A percentile compares a stretch with the other conserved stretches of the same genome.
These are phyloP conservation scores for Jatropha multifida DNA, from an alignment of 441 rosid species.

Conservation along the genomic window DNA sequence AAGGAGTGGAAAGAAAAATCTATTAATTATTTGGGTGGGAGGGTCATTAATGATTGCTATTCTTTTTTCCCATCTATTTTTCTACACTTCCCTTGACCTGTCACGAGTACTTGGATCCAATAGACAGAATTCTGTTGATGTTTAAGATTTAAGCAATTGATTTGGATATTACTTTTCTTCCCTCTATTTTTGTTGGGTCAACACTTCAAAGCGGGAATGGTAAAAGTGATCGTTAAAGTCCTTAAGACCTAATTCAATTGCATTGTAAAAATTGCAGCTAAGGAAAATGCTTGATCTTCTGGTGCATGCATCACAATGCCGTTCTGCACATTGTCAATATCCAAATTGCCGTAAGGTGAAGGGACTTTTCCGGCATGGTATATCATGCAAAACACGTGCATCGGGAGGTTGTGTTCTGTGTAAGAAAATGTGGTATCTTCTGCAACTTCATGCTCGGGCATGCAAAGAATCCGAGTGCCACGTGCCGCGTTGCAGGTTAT, in stretches of 20 bases:
- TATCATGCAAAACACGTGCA: constrained; percentile 87
- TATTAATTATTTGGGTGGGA: neutral
- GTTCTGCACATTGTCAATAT: constrained; percentile 84
- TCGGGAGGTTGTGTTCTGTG: constrained; percentile 97
- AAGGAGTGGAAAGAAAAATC: neutral
- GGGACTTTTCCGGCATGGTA: constrained; percentile 96
- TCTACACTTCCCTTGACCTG: neutral
- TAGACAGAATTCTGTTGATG: neutral
- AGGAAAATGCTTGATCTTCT: constrained; percentile 99
- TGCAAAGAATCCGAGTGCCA: constrained; percentile 97
- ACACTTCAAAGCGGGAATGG: neutral
- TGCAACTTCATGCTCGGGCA: constrained; percentile 98
- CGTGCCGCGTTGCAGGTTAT: constrained; percentile 99
- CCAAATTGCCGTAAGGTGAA: constrained; percentile 99
- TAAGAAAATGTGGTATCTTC: constrained; percentile 98
- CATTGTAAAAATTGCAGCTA: constrained; percentile 58
- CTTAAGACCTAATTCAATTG: constrained; percentile 13
- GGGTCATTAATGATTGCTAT: neutral
- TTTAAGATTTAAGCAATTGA: neutral
- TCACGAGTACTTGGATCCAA: neutral
- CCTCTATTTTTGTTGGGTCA: neutral
- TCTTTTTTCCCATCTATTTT: neutral
- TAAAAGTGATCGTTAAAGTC: neutral
- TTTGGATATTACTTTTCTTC: neutral
- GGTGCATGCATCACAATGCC: constrained; percentile 98